Evolutionary conservation across 1,284 basidiomycete species (phyloP), one percentile per base, ranked within the genome.

Genomic region (Austropuccinia psidii): DNA sequence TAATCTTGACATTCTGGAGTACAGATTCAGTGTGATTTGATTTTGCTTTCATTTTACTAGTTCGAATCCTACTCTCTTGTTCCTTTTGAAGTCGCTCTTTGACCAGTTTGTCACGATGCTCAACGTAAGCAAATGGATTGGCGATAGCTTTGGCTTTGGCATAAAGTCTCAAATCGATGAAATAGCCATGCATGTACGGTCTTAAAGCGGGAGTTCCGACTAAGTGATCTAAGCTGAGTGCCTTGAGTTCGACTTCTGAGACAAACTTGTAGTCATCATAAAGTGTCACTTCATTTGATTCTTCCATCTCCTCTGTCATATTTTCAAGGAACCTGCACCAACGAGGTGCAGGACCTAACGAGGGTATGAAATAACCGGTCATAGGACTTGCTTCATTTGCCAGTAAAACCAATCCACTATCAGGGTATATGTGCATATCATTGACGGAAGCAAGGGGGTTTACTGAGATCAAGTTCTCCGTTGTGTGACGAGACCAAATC

Each of bases 171-270:
- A 98, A 87, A 11, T 93, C 90, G 77, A 98, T 83, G 84, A 99
- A 98, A 87, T 94, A 98, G 61, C 96, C 96, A 82, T 99, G 96
- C 95, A 99, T 98, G 83, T 98, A 99, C 1, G 96, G 95, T 81
- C 95, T 94, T 84, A 98, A 89, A 17, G 91, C 87, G 13, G 93
- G 88, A 1, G 93, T 96, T 66, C 96, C 96, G 78, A 97, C 83
- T 77, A 98, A 90, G 81, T 96, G 91, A 77, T 93, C 89, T 81
- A 99, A 83, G n/a, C 91, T 90, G 74, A 97, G 87, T 50, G 89
- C 88, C 76, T 88, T 86, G 74, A 98, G 86, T 81, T 98, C 96
- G 77, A 83, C 84, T 75, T 90, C 85, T 82, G 95, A 92, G 76
- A 98, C 86, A 79, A 98, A 99, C 83, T 98, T 99, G 87, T 89